A percentile compares a stretch with the other conserved stretches of the same genome.
Evolutionary conservation across 495 filamentous ascomycete genomes (phyloP).

Genomic region (Lophiostoma macrostomum): DNA sequence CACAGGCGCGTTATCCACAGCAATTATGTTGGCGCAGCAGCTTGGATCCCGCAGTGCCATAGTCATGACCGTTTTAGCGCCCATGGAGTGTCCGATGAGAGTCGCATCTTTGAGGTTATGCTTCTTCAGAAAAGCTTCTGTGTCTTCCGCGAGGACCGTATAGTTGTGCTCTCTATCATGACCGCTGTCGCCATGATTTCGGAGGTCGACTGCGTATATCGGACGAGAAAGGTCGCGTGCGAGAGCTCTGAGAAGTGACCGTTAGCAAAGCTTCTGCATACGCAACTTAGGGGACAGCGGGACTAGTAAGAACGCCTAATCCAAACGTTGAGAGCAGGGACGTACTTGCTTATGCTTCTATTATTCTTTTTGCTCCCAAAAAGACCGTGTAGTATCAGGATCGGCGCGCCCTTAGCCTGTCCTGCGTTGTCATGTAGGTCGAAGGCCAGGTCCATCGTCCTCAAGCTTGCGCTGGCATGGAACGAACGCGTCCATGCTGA

Average conservation of each 20-base stretch:
- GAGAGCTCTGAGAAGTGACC: constrained; percentile 58
- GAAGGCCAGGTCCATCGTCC: constrained; percentile 25
- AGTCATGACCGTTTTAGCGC: constrained; percentile 91
- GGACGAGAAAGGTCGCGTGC: constrained; percentile 76
- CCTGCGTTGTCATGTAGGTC: constrained; percentile 30
- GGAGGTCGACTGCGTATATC: constrained; percentile 83
- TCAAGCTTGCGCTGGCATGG: constrained; percentile 10
- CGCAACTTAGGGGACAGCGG: neutral
- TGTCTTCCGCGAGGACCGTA: constrained; percentile 78
- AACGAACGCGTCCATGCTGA: constrained; percentile 16
- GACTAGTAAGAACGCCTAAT: neutral
- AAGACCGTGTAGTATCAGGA: constrained; percentile 88
- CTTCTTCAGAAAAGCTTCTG: constrained; percentile 73
- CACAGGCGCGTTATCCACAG: constrained; percentile 91
- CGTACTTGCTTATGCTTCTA: constrained; percentile 88
- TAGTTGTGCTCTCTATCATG: constrained; percentile 80
- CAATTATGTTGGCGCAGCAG: constrained; percentile 64
- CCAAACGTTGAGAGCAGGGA: neutral
- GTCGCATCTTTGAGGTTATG: constrained; percentile 68
- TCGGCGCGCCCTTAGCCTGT: constrained; percentile 52
- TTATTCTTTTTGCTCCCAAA: constrained; percentile 98
- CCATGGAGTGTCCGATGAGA: constrained; percentile 96
- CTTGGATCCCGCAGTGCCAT: constrained; percentile 68
- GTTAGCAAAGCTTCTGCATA: constrained; percentile 21
- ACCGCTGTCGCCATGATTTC: constrained; percentile 91